Evolutionary conservation across 2,329 filamentous ascomycete species (phyloP), one percentile per base, ranked within the genome.

Genomic region (Aureobasidium musti): DNA sequence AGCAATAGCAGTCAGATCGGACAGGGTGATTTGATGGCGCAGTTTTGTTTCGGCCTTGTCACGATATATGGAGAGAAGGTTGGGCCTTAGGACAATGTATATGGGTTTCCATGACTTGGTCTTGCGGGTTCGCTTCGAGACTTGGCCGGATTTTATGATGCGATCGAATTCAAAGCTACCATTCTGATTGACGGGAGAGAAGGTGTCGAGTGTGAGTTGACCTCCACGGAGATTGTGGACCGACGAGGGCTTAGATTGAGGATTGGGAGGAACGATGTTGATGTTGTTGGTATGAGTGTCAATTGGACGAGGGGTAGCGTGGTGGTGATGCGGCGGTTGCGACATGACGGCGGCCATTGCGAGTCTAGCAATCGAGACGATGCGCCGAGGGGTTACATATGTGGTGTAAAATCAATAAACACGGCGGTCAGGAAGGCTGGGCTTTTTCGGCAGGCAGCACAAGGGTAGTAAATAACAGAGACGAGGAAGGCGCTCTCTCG

Each of bases 111-210:
- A 99, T 69, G 90, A 88, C 88, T 96, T 97, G 68, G 94, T 98
- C 82, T 94, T 97, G 73, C 93, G 90, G 21, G 92, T 96, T 71
- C 94, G 87, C 79, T 96, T 96, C 74, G 90, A 86, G 45, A 97
- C 88, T 71, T 89, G 90, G 67, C 94, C 93, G 67, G 89, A 88
- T 80, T 96, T 98, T 77, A 98, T 85, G 65, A 98, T 91, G 60
- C 92, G 89, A 78, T 99, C 95, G 74, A 96, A 96, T 74, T 95
- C 93, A 77, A 97, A 99, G 78, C 92, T 95, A 69, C 95, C 95
- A 78, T 96, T 93, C 78, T 96, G 89, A 75, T 94, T 96, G 70
- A 98, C 92, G 5, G 92, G 91, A 35, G 91, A 95, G 74, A 92
- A 88, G 19, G 88, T 83, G 70, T 90, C 87, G 50, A 89, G 75